Percentiles rank a stretch among this genome's conserved stretches.
These are phyloP conservation scores for Hura crepitans DNA, from an alignment of 441 rosid genomes.

Conservation along the genomic window DNA sequence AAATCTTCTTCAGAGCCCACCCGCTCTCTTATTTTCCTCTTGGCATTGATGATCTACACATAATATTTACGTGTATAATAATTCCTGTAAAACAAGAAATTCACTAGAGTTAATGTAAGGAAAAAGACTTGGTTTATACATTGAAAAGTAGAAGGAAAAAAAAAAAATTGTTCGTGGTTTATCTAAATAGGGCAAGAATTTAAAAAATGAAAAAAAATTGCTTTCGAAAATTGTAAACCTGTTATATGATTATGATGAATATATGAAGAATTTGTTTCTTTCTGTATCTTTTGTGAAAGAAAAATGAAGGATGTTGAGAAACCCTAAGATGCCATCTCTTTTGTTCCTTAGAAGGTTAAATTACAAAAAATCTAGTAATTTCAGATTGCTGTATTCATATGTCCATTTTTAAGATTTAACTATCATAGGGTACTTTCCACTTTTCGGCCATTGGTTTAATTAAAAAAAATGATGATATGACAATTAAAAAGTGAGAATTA, in stretches of 20 bases:
- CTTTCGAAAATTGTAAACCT: background rate
- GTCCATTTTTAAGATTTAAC: background rate
- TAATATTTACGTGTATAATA: no score
- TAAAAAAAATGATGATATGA: no score
- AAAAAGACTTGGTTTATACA: no score
- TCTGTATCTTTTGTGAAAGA: background rate
- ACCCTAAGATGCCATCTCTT: conserved; percentile 7
- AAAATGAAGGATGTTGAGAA: background rate
- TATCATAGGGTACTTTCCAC: no score
- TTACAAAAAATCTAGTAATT: background rate
- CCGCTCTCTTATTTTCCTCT: background rate
- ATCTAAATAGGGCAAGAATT: conserved; percentile 3
- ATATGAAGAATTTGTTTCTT: background rate
- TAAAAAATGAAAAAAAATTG: background rate
- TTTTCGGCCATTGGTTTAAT: no score
- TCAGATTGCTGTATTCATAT: background rate
- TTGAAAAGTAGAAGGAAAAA: no score
- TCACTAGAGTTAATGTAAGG: background rate
- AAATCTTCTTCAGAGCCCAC: background rate
- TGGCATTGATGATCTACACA: background rate
- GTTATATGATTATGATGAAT: background rate
- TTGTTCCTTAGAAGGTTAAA: background rate
- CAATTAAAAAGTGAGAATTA: no score
- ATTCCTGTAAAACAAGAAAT: background rate
- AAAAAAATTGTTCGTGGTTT: background rate